A percentile compares a stretch with the other conserved stretches of the same genome.
phyloP scores from a whole-genome alignment of 176 grass and related monocot genomes.

The Cenchrus purpureus region DNA sequence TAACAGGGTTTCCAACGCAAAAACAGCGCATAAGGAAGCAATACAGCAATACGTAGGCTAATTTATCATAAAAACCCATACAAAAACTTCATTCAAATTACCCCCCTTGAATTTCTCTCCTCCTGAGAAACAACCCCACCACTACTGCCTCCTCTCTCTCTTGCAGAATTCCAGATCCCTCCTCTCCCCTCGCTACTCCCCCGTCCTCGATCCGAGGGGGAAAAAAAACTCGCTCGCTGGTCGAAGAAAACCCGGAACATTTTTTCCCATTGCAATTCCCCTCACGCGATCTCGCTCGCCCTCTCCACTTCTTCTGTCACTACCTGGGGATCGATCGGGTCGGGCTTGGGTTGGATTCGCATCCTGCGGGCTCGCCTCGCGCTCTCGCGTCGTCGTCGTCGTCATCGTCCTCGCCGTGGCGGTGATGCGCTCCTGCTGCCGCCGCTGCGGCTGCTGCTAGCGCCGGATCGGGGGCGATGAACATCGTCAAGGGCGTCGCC shows the following conservation, averaged over 20 bases:
- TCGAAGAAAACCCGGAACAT: slow-evolving; percentile 14
- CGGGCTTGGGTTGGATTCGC: slow-evolving; percentile 21
- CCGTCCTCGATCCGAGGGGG: not conserved
- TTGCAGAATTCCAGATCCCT: slow-evolving; percentile 39
- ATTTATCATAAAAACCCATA: not conserved
- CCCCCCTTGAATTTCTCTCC: not conserved
- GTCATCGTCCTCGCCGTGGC: not conserved
- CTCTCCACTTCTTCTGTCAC: slow-evolving; percentile 38
- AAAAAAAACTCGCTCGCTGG: not conserved
- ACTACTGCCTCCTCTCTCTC: not conserved
- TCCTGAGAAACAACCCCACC: not conserved
- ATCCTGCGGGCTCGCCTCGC: slow-evolving; percentile 10
- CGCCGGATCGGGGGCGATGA: slow-evolving; percentile 71
- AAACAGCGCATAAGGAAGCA: not conserved
- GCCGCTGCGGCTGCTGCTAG: slow-evolving; percentile 34
- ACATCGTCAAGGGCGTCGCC: slow-evolving; percentile 94
- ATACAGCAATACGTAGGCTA: too few relatives aligned
- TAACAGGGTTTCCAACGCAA: not conserved
- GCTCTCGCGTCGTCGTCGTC: not conserved
- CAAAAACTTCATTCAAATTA: not conserved
- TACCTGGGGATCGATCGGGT: slow-evolving; percentile 27
- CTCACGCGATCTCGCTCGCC: slow-evolving; percentile 40
- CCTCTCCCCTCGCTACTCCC: not conserved
- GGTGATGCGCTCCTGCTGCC: slow-evolving; percentile 50
- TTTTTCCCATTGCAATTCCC: slow-evolving; percentile 23